Evolutionary conservation across 2,329 filamentous ascomycete species (phyloP).

Genomic region (Diplocarpon rosae): DNA sequence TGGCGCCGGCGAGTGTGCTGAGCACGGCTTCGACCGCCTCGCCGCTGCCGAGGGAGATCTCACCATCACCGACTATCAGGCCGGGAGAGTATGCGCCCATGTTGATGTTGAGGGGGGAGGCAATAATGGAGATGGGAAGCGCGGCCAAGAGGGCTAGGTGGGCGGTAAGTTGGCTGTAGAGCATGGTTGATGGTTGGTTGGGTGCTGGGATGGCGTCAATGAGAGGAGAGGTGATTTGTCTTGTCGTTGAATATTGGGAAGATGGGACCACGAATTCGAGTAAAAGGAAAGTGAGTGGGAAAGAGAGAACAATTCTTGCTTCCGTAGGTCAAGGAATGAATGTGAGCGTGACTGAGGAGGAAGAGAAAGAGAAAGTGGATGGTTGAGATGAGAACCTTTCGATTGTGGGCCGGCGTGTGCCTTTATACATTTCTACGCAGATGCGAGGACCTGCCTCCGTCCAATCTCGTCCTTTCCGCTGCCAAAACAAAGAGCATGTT

Average conservation of each 20-base stretch:
- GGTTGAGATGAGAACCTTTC: no score
- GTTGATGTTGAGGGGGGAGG: constrained; percentile 40
- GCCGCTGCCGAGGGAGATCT: constrained; percentile 35
- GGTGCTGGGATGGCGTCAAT: constrained; percentile 1
- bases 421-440: constrained; percentile 5
- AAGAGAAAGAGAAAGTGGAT: constrained; percentile 8
- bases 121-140: constrained; percentile 21
- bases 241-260: background rate
- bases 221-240: background rate
- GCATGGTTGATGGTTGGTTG: constrained; percentile 8
- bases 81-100: constrained; percentile 39
- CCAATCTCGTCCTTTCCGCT: no score
- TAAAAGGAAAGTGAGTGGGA: background rate
- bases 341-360: constrained; percentile 21
- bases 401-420: background rate
- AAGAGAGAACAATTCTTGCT: constrained; percentile 15
- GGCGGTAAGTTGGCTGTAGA: constrained; percentile 8
- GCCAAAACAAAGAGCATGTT: no score
- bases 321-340: constrained; percentile 16
- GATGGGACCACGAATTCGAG: constrained; percentile 11
- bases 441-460: no score
- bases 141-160: constrained; percentile 13
- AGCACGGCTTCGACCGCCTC: constrained; percentile 32
- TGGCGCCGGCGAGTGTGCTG: constrained; percentile 32
- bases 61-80: constrained; percentile 41